Conservation (phyloP, 495 filamentous ascomycete species). For the Oidiodendron maius region DNA sequence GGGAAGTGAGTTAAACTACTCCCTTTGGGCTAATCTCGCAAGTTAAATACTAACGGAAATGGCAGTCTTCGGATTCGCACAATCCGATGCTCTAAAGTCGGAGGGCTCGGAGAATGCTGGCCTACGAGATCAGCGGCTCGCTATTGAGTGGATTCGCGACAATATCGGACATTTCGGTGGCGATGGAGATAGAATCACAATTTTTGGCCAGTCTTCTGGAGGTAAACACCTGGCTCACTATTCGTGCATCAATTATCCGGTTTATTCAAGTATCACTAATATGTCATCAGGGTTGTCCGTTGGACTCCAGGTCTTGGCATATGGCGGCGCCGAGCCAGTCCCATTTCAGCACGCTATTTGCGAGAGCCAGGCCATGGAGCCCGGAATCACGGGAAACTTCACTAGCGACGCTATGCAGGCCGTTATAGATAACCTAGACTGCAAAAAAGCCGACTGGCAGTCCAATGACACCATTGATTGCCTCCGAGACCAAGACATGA, state of each 20-base stretch:
- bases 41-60: conserved; percentile 16
- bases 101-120: conserved; percentile 49
- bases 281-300: conserved; percentile 35
- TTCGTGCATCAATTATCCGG: no score
- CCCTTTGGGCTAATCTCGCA: conserved; percentile 17
- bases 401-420: conserved; percentile 51
- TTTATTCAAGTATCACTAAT: conserved; percentile 15
- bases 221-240: no score
- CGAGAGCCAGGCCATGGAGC: conserved; percentile 32
- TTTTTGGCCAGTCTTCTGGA: conserved; percentile 56
- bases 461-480: conserved; percentile 52
- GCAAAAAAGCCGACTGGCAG: conserved; percentile 32
- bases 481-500: conserved; percentile 53
- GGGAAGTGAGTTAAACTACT: conserved; percentile 31
- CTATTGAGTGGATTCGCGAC: conserved; percentile 48
- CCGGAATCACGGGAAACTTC: conserved; percentile 54
- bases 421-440: conserved; percentile 54
- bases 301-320: conserved; percentile 63
- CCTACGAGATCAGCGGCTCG: conserved; percentile 33
- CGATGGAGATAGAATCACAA: conserved; percentile 39
- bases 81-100: conserved; percentile 53
- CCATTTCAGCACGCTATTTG: conserved; percentile 19
- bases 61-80: conserved; percentile 51
- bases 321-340: conserved; percentile 38
- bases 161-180: conserved; percentile 66